Evolutionary conservation across 345 rosid genomes (phyloP).

Genomic region (Stellera chamaejasme): DNA sequence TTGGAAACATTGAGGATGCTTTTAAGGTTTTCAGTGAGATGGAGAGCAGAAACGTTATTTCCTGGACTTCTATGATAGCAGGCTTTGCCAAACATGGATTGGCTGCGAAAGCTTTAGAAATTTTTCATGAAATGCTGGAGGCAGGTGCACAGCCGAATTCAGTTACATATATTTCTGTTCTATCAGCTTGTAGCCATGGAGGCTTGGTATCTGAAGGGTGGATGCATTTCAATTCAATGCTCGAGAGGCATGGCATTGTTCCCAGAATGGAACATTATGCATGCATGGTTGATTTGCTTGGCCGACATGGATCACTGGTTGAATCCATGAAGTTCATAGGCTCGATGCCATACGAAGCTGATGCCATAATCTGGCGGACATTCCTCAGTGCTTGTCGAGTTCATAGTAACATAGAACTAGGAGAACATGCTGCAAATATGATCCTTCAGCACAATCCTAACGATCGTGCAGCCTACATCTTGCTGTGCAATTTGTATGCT

Average conservation of each 20-base stretch:
- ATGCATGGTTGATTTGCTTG: conserved; percentile 73
- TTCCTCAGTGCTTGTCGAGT: conserved; percentile 69
- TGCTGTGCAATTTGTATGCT: conserved; percentile 65
- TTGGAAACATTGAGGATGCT: conserved; percentile 53
- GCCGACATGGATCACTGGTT: conserved; percentile 43
- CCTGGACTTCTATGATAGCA: conserved; percentile 77
- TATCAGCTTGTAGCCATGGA: conserved; percentile 68
- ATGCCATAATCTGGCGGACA: conserved; percentile 59
- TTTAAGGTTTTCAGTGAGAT: conserved; percentile 43
- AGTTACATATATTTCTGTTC: conserved; percentile 54
- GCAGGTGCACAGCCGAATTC: conserved; percentile 46
- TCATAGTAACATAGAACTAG: conserved; percentile 46
- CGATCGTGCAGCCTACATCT: conserved; percentile 62
- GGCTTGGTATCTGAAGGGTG: conserved; percentile 66
- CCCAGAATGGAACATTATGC: conserved; percentile 75
- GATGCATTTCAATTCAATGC: conserved; percentile 55
- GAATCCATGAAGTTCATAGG: conserved; percentile 56
- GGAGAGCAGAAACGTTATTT: conserved; percentile 42
- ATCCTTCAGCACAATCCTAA: conserved; percentile 53
- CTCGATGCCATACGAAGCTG: conserved; percentile 44
- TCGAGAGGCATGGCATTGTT: conserved; percentile 39
- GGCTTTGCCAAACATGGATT: conserved; percentile 71
- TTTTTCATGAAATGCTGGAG: conserved; percentile 43
- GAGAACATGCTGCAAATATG: conserved; percentile 47
- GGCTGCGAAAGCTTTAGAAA: conserved; percentile 47